phyloP scores from a whole-genome alignment of 2,329 filamentous ascomycete species.

The Erysiphe pulchra region DNA sequence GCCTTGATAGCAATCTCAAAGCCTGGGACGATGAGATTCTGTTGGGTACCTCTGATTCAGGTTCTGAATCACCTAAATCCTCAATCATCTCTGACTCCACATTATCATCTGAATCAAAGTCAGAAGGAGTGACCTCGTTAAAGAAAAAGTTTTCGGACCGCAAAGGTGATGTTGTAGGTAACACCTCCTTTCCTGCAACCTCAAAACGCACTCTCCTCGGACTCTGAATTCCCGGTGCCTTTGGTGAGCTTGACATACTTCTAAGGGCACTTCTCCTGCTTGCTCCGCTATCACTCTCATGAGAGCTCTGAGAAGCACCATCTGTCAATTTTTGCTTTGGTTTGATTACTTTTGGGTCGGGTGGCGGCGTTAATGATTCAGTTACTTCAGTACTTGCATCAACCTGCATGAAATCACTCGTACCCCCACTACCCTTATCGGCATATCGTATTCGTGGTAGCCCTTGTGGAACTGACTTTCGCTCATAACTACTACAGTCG shows the following conservation, averaged over 20 bases:
- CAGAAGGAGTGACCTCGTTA: conserved; percentile 3
- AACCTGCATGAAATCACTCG: conserved; percentile 4
- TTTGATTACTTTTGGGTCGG: conserved; percentile 7
- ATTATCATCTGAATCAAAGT: conserved; percentile 13
- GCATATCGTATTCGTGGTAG: background rate
- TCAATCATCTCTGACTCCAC: conserved; percentile 10
- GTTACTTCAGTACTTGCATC: conserved; percentile 3
- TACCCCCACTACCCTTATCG: background rate
- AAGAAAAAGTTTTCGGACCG: conserved; percentile 2
- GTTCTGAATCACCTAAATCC: conserved; percentile 16
- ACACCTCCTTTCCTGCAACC: conserved; percentile 31
- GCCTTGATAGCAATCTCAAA: conserved; percentile 24
- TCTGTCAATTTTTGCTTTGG: conserved; percentile 12
- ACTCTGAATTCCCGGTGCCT: conserved; percentile 18
- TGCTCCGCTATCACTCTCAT: conserved; percentile 23
- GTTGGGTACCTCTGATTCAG: conserved; percentile 12
- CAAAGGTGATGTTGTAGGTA: conserved; percentile 29
- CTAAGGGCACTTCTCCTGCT: conserved; percentile 28
- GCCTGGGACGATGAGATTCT: conserved; percentile 30
- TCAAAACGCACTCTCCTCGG: conserved; percentile 38
- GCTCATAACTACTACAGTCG: conserved; percentile 16
- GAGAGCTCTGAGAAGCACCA: conserved; percentile 21
- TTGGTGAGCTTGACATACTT: conserved; percentile 24
- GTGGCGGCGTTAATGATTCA: conserved; percentile 2
- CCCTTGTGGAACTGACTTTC: background rate